Percentiles rank a stretch among this genome's conserved stretches.
Evolutionary conservation across 768 basidiomycete genomes (phyloP).

Genomic region (Collybiopsis confluens): DNA sequence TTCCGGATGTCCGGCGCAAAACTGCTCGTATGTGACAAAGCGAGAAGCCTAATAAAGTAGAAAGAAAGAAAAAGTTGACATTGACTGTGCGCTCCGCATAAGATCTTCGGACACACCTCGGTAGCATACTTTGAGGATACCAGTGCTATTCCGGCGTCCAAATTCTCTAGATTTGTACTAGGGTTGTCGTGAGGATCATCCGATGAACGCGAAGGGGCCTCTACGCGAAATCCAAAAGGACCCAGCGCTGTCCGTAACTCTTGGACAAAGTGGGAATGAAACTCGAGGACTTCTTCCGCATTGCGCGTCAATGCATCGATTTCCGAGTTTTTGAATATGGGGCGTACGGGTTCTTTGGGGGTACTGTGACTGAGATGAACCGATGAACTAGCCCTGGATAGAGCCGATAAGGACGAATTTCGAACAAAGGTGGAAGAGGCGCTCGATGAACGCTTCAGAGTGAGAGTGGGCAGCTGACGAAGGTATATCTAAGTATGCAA

Average conservation of each 20-base stretch:
- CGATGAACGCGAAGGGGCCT: conserved; percentile 14
- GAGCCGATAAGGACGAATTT: conserved; percentile 38
- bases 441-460: conserved; percentile 38
- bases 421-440: conserved; percentile 33
- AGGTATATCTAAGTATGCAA: conserved; percentile 54
- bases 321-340: conserved; percentile 55
- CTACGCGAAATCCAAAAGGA: conserved; percentile 47
- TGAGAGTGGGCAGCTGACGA: conserved; percentile 40
- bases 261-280: conserved; percentile 66
- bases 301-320: conserved; percentile 61
- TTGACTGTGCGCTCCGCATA: conserved; percentile 7
- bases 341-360: conserved; percentile 30
- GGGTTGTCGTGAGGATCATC: conserved; percentile 10
- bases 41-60: conserved; percentile 53
- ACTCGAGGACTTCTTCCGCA: conserved; percentile 57
- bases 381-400: conserved; percentile 43
- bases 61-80: background rate
- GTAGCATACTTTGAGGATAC: conserved; percentile 56
- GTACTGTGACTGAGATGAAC: conserved; percentile 26
- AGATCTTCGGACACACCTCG: conserved; percentile 36
- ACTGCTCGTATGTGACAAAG: conserved; percentile 79
- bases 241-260: conserved; percentile 47
- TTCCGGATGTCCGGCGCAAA: conserved; percentile 83
- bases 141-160: conserved; percentile 42
- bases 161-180: conserved; percentile 15